Evolutionary conservation across 2,329 filamentous ascomycete genomes (phyloP), one percentile per base, ranked within the genome.

Genomic region (Botrytis porri): DNA sequence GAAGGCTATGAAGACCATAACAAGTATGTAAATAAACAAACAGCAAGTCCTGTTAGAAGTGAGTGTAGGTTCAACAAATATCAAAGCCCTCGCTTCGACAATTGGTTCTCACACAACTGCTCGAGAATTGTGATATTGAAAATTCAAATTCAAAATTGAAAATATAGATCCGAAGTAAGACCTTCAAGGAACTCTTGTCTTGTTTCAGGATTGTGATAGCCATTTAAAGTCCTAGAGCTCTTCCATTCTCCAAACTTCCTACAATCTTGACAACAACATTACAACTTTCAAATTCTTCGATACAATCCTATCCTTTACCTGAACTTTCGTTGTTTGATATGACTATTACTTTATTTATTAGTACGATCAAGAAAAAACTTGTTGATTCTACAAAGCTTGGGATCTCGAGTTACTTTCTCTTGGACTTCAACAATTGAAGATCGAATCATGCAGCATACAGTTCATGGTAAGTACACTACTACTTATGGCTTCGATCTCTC

Each of bases 1-100:
- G n/a, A 29, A 57, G 1, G 18, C n/a, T 18, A 32, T 57, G 51
- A 5, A 18, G 16, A 4, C 51, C 29, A 54, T 54, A 29, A 29
- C 3, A 32, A 57, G n/a, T 4, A 8, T 29, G 16, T 29, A 14
- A 29, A 29, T 29, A 32, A 57, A 57, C n/a, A 57, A 57, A 57
- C 12, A 54, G 29, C 6, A 57, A 65, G 29, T 14, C 1, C 20
- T 65, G 20, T 48, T 5, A 5, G 29, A 65, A 66, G 45, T 54
- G 64, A 66, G 51, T 25, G 39, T 22, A 29, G n/a, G n/a, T 51
- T n/a, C 64, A 39, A 48, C 3, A 66, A 39, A 54, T 18, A 39
- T 37, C 32, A 16, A 54, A 51, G 45, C 64, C 45, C 64, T 66
- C 64, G 64, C 64, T 66, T 66, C 64, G 25, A 54, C 8, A 14